Evolutionary conservation across 805 yeast genomes (phyloP).

Genomic region (Ogataea siamensis): DNA sequence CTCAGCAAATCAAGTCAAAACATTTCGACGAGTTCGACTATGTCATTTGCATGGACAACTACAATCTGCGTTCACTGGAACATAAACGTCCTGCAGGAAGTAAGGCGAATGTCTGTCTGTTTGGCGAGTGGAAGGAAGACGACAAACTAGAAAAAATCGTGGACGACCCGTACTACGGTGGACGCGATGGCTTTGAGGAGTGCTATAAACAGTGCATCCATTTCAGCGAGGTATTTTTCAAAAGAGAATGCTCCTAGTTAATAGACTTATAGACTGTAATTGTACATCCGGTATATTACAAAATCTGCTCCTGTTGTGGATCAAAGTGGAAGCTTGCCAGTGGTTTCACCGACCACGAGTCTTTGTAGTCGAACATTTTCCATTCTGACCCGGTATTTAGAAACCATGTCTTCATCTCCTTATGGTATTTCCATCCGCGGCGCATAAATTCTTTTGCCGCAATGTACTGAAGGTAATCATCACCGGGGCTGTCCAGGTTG

Average conservation of each 20-base stretch:
- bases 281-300: constrained; percentile 1
- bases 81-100: constrained; percentile 51
- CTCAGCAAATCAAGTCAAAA: constrained; percentile 59
- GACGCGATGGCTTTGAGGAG: constrained; percentile 73
- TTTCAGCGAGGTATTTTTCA: constrained; percentile 70
- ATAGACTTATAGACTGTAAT: neutral
- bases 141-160: constrained; percentile 53
- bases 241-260: constrained; percentile 41
- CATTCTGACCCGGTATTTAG: constrained; percentile 55
- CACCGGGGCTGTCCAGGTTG: constrained; percentile 29
- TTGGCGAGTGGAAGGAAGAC: constrained; percentile 79
- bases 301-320: constrained; percentile 31
- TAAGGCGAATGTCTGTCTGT: constrained; percentile 53
- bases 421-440: constrained; percentile 82
- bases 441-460: constrained; percentile 78
- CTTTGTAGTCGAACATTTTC: constrained; percentile 75
- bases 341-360: constrained; percentile 47
- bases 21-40: constrained; percentile 64
- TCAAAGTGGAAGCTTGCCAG: constrained; percentile 39
- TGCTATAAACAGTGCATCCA: constrained; percentile 74
- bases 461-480: constrained; percentile 65
- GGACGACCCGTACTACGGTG: constrained; percentile 93
- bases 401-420: constrained; percentile 76
- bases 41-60: constrained; percentile 68
- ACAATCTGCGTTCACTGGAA: constrained; percentile 51